Base-by-base conservation (phyloP, 495 filamentous ascomycete species). In the Daldinia concentrica region DNA sequence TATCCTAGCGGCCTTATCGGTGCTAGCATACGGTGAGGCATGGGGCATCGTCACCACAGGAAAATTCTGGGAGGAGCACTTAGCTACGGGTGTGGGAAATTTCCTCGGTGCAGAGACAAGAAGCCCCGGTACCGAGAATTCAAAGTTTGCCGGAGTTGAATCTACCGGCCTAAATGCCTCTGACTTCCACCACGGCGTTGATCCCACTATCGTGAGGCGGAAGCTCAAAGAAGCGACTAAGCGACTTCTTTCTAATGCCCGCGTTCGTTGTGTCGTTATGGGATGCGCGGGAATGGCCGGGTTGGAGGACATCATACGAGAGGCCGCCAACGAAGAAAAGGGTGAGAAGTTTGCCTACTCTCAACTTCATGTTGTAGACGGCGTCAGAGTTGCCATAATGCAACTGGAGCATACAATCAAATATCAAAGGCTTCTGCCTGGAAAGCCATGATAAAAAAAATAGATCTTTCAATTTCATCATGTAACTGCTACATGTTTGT, bases 11-110 rank as follows among this genome's bases (percentile, higher is more conserved):
- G 86, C 89, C 2, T 78, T 92, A 5, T 87, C 77, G 41, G 76
- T 79, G 19, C 81, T 78, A 29, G 75, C 27, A 32, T 63, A 69
- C 37, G 27, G 77, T 62, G 79, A 88, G 43, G 88, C 85, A 41
- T 97, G 96, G 81, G 95, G 94, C 11, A 96, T 99, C 68, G 90
- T 99, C 1, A 93, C 90, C 2, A 98, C 95, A 0, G 95, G 95
- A 0, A 88, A 86, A 59, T 88, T 87, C 63, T 99, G 95, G 95
- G 90, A 93, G 71, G 75, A 79, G 2, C 86, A 95, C 17, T 82
- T 98, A 29, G 84, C 81, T 1, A 77, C 82, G 0, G 93, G 90
- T 0, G 89, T 95, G 0, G 76, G 80, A 59, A 72, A 66, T 0
- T 90, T 86, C 61, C 79, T 90, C 19, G 90, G 83, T 26, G 74